A percentile compares a stretch with the other conserved stretches of the same genome.
Conservation (phyloP, 192 early-diverging fungal genomes). For the Entomortierella chlamydospora region DNA sequence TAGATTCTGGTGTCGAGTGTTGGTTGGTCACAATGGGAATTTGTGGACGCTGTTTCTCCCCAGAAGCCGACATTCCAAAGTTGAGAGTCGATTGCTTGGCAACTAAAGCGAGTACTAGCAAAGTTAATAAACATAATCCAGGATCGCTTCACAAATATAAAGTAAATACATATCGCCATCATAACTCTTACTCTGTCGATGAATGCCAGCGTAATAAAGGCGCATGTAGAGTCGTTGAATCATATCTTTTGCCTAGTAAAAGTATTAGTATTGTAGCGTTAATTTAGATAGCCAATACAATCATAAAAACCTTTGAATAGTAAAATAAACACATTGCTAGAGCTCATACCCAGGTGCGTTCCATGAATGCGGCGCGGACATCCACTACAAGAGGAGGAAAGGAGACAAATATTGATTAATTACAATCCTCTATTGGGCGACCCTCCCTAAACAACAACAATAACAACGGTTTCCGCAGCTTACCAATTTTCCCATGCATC, state of each 20-base stretch:
- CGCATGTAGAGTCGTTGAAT: slow-evolving; percentile 40
- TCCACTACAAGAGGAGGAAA: slow-evolving; percentile 7
- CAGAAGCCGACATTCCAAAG: background rate
- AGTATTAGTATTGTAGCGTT: background rate
- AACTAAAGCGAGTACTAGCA: background rate
- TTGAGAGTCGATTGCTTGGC: background rate
- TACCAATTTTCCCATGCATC: slow-evolving; percentile 40
- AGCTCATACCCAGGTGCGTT: slow-evolving; percentile 27
- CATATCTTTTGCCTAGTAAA: slow-evolving; percentile 35
- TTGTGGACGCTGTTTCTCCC: background rate
- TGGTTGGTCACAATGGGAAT: no score
- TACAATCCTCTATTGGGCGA: no score
- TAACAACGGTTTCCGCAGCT: background rate
- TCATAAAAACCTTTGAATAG: no score
- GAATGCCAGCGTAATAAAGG: slow-evolving; percentile 19
- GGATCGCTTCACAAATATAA: no score
- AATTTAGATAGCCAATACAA: no score
- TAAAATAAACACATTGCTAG: no score
- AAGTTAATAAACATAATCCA: no score
- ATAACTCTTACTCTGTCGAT: slow-evolving; percentile 28
- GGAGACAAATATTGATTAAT: no score
- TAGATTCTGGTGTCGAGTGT: background rate
- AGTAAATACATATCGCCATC: no score
- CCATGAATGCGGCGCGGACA: slow-evolving; percentile 41
- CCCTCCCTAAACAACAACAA: background rate